A percentile compares a stretch with the other conserved stretches of the same genome.
Conservation (phyloP, 345 rosid species). For the Syzygium aromaticum region DNA sequence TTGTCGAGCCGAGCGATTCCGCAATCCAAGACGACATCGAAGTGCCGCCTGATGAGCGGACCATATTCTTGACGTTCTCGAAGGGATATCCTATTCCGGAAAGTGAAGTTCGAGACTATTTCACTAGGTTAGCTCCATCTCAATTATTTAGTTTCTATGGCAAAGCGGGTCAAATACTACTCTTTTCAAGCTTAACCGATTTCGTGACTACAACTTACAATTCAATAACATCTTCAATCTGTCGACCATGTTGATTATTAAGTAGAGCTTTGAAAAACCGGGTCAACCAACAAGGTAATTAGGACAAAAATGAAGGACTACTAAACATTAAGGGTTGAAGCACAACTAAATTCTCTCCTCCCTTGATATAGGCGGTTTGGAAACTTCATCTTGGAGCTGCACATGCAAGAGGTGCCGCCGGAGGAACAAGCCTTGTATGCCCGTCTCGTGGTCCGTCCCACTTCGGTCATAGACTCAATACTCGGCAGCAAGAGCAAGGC, state of each 20-base stretch:
- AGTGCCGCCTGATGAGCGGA: constrained; percentile 28
- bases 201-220: neutral
- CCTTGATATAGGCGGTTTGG: constrained; percentile 39
- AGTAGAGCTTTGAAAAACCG: neutral
- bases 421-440: constrained; percentile 45
- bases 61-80: constrained; percentile 71
- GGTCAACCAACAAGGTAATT: neutral
- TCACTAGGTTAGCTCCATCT: constrained; percentile 24
- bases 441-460: constrained; percentile 29
- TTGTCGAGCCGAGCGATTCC: neutral
- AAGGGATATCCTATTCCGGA: constrained; percentile 59
- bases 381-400: constrained; percentile 32
- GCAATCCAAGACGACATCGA: neutral
- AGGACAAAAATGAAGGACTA: neutral
- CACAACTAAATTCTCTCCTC: neutral
- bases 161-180: neutral
- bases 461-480: constrained; percentile 11
- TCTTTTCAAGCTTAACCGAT: neutral
- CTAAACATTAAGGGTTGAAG: neutral
- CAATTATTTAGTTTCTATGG: neutral
- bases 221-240: neutral
- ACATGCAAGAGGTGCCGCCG: constrained; percentile 36
- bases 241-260: neutral
- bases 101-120: constrained; percentile 41
- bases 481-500: constrained; percentile 25